Evolutionary conservation across 2,329 filamentous ascomycete genomes (phyloP).

Genomic region (Botrytis deweyae): DNA sequence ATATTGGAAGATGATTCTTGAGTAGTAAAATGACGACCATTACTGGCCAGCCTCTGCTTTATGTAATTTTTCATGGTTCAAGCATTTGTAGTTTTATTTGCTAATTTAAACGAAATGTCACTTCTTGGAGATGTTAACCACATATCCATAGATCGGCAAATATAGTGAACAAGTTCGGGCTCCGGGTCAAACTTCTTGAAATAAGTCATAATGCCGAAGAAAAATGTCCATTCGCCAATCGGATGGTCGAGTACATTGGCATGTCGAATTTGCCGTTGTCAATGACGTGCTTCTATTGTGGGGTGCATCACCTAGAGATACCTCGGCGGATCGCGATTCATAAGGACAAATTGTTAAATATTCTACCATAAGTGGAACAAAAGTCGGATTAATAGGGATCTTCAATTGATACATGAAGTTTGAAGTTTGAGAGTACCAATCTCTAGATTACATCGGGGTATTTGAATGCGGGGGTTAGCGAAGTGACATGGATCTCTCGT

Average conservation of each 20-base stretch:
- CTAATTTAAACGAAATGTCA: neutral
- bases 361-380: neutral
- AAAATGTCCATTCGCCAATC: neutral
- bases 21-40: too few species aligned
- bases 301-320: neutral
- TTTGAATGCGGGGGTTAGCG: neutral
- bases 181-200: neutral
- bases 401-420: neutral
- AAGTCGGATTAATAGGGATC: neutral
- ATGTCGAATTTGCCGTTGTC: neutral
- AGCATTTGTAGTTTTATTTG: neutral
- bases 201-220: neutral
- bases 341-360: neutral
- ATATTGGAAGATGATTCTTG: neutral
- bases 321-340: neutral
- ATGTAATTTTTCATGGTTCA: neutral
- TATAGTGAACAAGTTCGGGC: neutral
- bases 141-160: neutral
- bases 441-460: neutral
- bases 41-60: neutral
- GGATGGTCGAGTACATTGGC: neutral
- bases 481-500: neutral
- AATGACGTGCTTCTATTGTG: conserved; percentile 16
- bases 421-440: neutral
- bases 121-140: too few species aligned